Evolutionary conservation across 208 protist species (phyloP).

Genomic region (Leishmania major): DNA sequence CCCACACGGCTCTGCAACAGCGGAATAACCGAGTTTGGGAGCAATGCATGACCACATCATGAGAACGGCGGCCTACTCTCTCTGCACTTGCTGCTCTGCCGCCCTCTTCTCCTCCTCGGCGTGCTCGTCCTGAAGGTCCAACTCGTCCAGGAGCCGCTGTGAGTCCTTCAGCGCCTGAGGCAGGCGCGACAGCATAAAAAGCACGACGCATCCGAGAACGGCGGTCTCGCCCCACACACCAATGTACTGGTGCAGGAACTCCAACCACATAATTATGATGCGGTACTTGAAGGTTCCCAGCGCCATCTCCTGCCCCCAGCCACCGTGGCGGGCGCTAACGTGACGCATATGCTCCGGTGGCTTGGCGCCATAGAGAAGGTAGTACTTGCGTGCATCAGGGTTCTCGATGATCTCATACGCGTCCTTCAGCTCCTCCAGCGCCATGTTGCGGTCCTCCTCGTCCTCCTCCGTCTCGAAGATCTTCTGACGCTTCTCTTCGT

Average conservation of each 20-base stretch:
- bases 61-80: neutral
- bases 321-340: constrained; percentile 73
- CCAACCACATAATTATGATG: constrained; percentile 82
- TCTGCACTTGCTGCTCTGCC: constrained; percentile 3
- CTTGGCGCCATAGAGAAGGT: constrained; percentile 88
- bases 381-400: constrained; percentile 86
- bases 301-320: constrained; percentile 85
- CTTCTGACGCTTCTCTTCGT: constrained; percentile 69
- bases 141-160: constrained; percentile 62
- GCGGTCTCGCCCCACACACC: constrained; percentile 78
- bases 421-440: constrained; percentile 82
- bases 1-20: too few species aligned
- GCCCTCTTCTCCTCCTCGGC: constrained; percentile 20
- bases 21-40: neutral
- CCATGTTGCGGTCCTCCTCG: constrained; percentile 81
- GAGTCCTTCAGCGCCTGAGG: constrained; percentile 65
- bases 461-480: constrained; percentile 67
- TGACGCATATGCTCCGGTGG: constrained; percentile 87
- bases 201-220: constrained; percentile 56
- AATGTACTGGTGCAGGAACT: constrained; percentile 73
- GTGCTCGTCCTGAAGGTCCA: constrained; percentile 57
- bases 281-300: constrained; percentile 84
- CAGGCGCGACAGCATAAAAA: constrained; percentile 65
- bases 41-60: neutral
- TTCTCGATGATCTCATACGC: constrained; percentile 88